Percentiles rank a stretch among this genome's conserved stretches.
Evolutionary conservation across 371 early-diverging fungal species (phyloP).

Genomic region (Rhizopus delemar): DNA sequence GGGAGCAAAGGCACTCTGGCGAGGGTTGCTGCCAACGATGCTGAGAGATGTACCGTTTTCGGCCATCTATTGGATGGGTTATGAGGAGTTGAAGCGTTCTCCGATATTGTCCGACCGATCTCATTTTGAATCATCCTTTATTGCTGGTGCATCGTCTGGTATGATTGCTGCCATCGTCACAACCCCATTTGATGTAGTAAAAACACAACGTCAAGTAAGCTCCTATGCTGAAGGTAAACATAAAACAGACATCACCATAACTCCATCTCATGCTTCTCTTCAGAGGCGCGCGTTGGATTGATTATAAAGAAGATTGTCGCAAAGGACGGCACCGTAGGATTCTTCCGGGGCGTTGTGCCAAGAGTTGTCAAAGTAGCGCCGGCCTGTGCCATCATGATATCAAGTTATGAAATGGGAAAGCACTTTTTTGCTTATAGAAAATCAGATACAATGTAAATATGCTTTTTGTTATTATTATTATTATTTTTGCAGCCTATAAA

Average conservation of each 20-base stretch:
- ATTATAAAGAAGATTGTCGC: constrained; percentile 26
- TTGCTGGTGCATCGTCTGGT: constrained; percentile 80
- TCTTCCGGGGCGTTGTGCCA: constrained; percentile 62
- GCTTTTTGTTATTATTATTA: too few relatives aligned
- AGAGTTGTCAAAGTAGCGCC: constrained; percentile 92
- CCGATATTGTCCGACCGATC: constrained; percentile 27
- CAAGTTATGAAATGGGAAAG: constrained; percentile 82
- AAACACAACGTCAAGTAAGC: constrained; percentile 84
- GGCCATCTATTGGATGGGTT: constrained; percentile 92
- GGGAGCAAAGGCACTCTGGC: constrained; percentile 80
- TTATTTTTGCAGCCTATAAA: not conserved
- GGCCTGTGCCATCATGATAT: constrained; percentile 97
- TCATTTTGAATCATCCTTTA: constrained; percentile 63
- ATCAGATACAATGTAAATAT: constrained; percentile 2
- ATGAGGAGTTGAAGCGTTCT: constrained; percentile 68
- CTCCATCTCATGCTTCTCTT: not conserved
- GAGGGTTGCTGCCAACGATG: constrained; percentile 57
- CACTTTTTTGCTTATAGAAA: constrained; percentile 45
- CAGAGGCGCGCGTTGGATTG: constrained; percentile 27
- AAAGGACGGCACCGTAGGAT: constrained; percentile 29
- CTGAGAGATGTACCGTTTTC: constrained; percentile 54
- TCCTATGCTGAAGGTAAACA: constrained; percentile 21
- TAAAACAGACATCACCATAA: not conserved
- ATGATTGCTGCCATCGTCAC: constrained; percentile 89
- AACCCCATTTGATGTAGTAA: constrained; percentile 96